Percentiles rank a stretch among this genome's conserved stretches.
These are phyloP conservation scores for Aspergillus ochraceus DNA, from an alignment of 2,329 filamentous ascomycete species.

Conservation along the genomic window DNA sequence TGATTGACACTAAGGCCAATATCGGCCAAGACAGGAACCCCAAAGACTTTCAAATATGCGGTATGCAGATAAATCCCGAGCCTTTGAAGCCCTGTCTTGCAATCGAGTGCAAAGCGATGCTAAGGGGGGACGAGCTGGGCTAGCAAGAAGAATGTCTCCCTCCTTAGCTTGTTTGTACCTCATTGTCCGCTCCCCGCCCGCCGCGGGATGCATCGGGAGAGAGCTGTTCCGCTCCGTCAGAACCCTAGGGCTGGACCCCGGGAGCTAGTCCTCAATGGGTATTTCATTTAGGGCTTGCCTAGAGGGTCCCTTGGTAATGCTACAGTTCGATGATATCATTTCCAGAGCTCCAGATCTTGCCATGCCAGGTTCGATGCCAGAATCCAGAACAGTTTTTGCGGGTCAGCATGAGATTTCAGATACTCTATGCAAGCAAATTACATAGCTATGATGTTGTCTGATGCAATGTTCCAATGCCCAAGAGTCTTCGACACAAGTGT, in stretches of 20 bases:
- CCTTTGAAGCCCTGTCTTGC: slow-evolving; percentile 2
- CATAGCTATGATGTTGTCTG: slow-evolving; percentile 36
- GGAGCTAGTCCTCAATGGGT: slow-evolving; percentile 11
- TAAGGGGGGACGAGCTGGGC: not conserved
- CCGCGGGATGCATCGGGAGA: slow-evolving; percentile 17
- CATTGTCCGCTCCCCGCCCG: slow-evolving; percentile 18
- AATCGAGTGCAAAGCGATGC: not conserved
- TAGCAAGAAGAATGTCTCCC: slow-evolving; percentile 2
- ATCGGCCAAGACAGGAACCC: slow-evolving; percentile 2
- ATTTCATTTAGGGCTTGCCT: slow-evolving; percentile 23
- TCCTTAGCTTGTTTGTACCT: slow-evolving; percentile 7
- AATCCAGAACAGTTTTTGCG: not conserved
- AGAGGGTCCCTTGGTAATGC: not conserved
- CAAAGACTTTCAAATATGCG: slow-evolving; percentile 6
- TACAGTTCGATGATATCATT: not conserved
- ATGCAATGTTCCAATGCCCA: slow-evolving; percentile 24
- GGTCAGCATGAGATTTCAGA: not conserved
- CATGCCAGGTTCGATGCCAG: not conserved
- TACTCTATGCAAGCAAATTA: slow-evolving; percentile 3
- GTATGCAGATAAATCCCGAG: not conserved
- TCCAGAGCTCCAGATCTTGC: not conserved
- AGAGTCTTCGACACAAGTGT: not conserved
- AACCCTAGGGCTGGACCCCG: slow-evolving; percentile 35
- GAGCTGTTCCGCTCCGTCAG: slow-evolving; percentile 21
- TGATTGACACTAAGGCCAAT: slow-evolving; percentile 6